Base-by-base conservation (phyloP, 192 early-diverging fungal species). In the Coemansia sp. region DNA sequence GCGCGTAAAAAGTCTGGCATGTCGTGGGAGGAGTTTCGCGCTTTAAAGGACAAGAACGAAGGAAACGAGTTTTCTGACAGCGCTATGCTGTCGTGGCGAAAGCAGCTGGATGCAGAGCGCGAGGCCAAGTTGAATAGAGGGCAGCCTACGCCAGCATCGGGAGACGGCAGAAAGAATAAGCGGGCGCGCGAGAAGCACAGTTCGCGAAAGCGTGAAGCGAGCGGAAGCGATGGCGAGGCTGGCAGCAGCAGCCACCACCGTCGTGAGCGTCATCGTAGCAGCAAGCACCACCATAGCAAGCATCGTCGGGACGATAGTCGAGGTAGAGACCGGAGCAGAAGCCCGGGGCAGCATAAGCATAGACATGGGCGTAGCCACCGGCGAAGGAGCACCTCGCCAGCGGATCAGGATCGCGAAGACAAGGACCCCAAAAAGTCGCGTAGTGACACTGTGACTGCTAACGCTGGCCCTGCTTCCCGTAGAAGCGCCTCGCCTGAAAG, bases 21-120 rank as follows among this genome's bases (percentile, higher is more conserved):
- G 73, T 81, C 74, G 17, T 81, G 74, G 74, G 78, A 81, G 19
- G 78, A 81, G 27, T 81, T 81, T 39, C 78, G 78, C 9, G 78
- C 67, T 44, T 70, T 81, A 24, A 81, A 76, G 61, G 67, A 72
- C 38, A 72, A 75, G 61, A 64, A 59, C 69, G 67, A 74, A 20
- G 73, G 60, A 20, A 65, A 41, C 19, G 74, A 67, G 44, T 67
- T 81, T 63, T 81, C 78, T 13, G 68, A 72, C 41, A 72, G 67
- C 32, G 78, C 70, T 17, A 81, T 81, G 78, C 24, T 75, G 31
- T 67, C 66, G 13, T 81, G 78, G 78, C 70, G 74, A 11, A 81
- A 72, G 64, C 66, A 81, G 64, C 70, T 81, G 22, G 78, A 81
- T 48, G 73, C 78, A 1, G 78, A 81, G 67, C 70, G 78, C 44